These are phyloP conservation scores for Sclerotinia trifoliorum DNA, from an alignment of 2,329 filamentous ascomycete genomes.

Conservation along the genomic window DNA sequence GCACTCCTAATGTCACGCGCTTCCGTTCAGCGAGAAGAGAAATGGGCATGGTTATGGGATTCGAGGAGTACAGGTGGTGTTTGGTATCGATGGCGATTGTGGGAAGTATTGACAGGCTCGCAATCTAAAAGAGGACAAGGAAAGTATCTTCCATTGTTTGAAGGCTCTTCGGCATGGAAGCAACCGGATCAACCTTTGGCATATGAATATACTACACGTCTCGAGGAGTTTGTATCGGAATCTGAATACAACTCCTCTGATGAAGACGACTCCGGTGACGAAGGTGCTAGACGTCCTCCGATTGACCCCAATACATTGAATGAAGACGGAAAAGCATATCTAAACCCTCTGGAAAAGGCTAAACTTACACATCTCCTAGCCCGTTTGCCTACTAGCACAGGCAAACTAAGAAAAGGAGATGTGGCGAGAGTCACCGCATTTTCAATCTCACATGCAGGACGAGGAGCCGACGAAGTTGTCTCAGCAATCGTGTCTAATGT, in stretches of 20 bases:
- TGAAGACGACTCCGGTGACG: conserved; percentile 68
- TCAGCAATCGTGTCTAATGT: conserved; percentile 83
- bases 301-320: conserved; percentile 35
- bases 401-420: conserved; percentile 77
- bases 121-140: conserved; percentile 47
- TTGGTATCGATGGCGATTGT: conserved; percentile 91
- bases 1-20: conserved; percentile 85
- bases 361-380: conserved; percentile 82
- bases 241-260: conserved; percentile 85
- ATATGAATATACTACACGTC: conserved; percentile 74
- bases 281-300: conserved; percentile 44
- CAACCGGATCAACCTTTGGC: conserved; percentile 69
- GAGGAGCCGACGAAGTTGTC: conserved; percentile 88
- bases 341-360: conserved; percentile 80
- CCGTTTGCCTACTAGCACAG: conserved; percentile 72
- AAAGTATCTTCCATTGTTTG: conserved; percentile 67
- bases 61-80: conserved; percentile 73
- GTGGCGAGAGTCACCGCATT: conserved; percentile 84
- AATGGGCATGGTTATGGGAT: conserved; percentile 94
- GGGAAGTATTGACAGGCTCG: conserved; percentile 75
- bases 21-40: conserved; percentile 80
- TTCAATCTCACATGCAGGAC: conserved; percentile 81
- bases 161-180: conserved; percentile 75
- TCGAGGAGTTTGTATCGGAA: conserved; percentile 80
- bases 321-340: conserved; percentile 51